These are phyloP conservation scores for Cladosporium velox DNA, from an alignment of 2,329 filamentous ascomycete species.

Conservation along the genomic window DNA sequence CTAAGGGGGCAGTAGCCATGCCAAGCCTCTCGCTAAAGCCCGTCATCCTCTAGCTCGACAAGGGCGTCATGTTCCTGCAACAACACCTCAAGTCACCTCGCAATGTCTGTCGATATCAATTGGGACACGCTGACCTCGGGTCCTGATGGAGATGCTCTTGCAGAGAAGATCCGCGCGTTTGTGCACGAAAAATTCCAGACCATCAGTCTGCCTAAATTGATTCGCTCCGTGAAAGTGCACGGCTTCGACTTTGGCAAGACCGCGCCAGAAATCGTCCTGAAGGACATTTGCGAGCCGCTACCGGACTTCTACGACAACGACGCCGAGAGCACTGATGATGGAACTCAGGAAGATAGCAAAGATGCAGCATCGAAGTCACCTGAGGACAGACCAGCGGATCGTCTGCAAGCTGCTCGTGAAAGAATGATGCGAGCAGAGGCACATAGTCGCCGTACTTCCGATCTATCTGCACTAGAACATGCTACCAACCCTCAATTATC, in stretches of 20 bases:
- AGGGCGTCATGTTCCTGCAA: background rate
- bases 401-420: slow-evolving; percentile 23
- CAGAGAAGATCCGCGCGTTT: slow-evolving; percentile 85
- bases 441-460: slow-evolving; percentile 15
- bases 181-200: slow-evolving; percentile 95
- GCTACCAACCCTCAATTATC: slow-evolving; percentile 24
- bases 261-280: slow-evolving; percentile 83
- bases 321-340: slow-evolving; percentile 48
- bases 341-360: slow-evolving; percentile 1
- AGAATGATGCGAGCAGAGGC: slow-evolving; percentile 21
- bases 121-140: slow-evolving; percentile 92
- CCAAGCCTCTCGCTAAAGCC: slow-evolving; percentile 4
- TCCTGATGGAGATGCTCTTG: slow-evolving; percentile 80
- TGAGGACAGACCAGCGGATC: slow-evolving; percentile 22
- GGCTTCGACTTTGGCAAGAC: slow-evolving; percentile 89
- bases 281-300: slow-evolving; percentile 93
- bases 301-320: slow-evolving; percentile 94
- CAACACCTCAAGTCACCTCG: slow-evolving; percentile 5
- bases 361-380: background rate
- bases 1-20: background rate
- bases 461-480: slow-evolving; percentile 13
- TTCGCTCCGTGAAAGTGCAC: slow-evolving; percentile 92
- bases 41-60: slow-evolving; percentile 7
- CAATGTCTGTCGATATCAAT: slow-evolving; percentile 96
- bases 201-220: slow-evolving; percentile 88